Base-by-base conservation (phyloP, 768 basidiomycete genomes). In the Leccinum subgranulosum region DNA sequence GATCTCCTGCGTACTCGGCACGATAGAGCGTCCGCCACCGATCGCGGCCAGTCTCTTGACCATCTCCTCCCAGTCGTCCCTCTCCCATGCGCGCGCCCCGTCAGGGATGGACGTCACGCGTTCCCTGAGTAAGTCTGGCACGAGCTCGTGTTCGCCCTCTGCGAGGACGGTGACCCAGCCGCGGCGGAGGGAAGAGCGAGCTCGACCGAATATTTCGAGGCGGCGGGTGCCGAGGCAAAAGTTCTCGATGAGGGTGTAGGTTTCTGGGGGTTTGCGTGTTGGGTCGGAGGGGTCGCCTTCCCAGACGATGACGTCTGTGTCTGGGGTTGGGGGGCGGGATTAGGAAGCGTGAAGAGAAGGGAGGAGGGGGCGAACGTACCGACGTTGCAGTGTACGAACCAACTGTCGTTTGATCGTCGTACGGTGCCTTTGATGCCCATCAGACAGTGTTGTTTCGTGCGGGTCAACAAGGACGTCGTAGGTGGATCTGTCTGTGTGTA, bases 361-460 rank as follows among this genome's bases (percentile, higher is more conserved):
- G 11, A 14, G n/a, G 34, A 29, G 17, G 3, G 15, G 28, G 27
- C 10, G 53, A 61, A 61, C 91, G 51, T 70, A 91, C 92, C 93
- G 62, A 99, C 90, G 73, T 99, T 99, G 69, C 95, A 98, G 72
- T 99, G 96, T 0, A 97, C 96, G 73, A 98, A 95, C 88, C 92
- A 92, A 58, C 87, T 88, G 70, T 99, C 97, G 1, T 90, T 95
- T 19, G 92, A 92, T 29, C 97, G 82, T 23, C 96, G 84, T 12
- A 99, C 96, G 2, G 97, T 98, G 14, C 97, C 97, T 49, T 93
- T 84, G 62, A 99, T 98, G 39, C 96, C 96, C 81, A 98, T 97
- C 50, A 98, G 75, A 71, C 95, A 98, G 67, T 98, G 96, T 64
- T 98, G 92, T 71, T 98, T 94, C 36, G 93, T 94, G 27, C 94